Percentiles rank a stretch among this genome's conserved stretches.
These are phyloP conservation scores for Pilasporangium apinafurcum DNA, from an alignment of 352 stramenopile species.

Conservation along the genomic window DNA sequence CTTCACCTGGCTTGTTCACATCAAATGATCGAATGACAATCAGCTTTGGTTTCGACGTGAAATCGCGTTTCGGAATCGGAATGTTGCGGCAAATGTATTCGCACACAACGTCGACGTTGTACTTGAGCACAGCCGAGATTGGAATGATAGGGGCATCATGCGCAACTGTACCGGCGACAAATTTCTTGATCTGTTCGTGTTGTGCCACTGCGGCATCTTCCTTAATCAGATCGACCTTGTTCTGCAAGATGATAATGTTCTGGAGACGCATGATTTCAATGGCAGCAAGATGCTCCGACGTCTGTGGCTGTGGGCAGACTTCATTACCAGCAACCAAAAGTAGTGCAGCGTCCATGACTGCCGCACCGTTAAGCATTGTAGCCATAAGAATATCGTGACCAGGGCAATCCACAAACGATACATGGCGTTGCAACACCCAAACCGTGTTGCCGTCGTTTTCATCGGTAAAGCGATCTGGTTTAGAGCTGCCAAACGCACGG, in stretches of 20 bases:
- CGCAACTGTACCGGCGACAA: slow-evolving; percentile 87
- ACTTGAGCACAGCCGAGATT: slow-evolving; percentile 99
- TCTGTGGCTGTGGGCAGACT: slow-evolving; percentile 99
- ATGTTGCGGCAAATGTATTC: slow-evolving; percentile 99
- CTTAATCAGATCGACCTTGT: slow-evolving; percentile 99
- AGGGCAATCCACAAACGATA: slow-evolving; percentile 99
- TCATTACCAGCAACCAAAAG: slow-evolving; percentile 98
- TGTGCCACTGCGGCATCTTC: slow-evolving; percentile 96
- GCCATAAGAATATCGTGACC: slow-evolving; percentile 99
- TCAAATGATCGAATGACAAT: slow-evolving; percentile 99
- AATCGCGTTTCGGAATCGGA: slow-evolving; percentile 97
- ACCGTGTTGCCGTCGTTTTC: slow-evolving; percentile 85
- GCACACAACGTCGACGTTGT: slow-evolving; percentile 99
- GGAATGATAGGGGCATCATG: slow-evolving; percentile 98
- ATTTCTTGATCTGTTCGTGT: slow-evolving; percentile 96
- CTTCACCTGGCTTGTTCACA: slow-evolving; percentile 99
- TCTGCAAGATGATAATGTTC: slow-evolving; percentile 99
- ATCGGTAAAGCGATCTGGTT: slow-evolving; percentile 82
- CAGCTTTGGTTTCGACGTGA: slow-evolving; percentile 95
- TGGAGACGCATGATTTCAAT: slow-evolving; percentile 99
- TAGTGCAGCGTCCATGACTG: slow-evolving; percentile 99
- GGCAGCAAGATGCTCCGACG: slow-evolving; percentile 98
- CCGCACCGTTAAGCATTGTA: slow-evolving; percentile 99
- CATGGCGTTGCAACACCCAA: slow-evolving; percentile 93
- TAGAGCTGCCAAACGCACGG: slow-evolving; percentile 84